Evolutionary conservation across 1,139 yeast species (phyloP).

Genomic region (Hansenula lynferdii): DNA sequence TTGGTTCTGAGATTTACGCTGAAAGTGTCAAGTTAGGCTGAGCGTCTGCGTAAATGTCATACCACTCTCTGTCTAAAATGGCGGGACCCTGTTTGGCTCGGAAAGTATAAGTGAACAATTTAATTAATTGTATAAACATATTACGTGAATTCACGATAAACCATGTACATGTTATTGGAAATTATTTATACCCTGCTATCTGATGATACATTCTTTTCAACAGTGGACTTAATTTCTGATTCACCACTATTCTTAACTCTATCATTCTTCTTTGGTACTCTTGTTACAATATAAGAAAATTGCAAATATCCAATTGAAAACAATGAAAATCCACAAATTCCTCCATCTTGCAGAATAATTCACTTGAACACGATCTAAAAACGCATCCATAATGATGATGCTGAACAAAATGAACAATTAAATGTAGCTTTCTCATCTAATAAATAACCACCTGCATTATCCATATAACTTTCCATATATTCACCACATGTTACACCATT

Average conservation of each 20-base stretch:
- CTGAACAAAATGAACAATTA: slow-evolving; percentile 49
- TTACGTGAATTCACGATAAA: too few species aligned
- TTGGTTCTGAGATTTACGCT: too few species aligned
- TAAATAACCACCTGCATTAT: slow-evolving; percentile 52
- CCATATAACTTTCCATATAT: slow-evolving; percentile 43
- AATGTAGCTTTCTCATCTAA: slow-evolving; percentile 36
- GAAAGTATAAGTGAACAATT: too few species aligned
- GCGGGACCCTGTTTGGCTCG: too few species aligned
- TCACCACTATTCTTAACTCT: slow-evolving; percentile 14
- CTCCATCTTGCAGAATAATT: slow-evolving; percentile 53
- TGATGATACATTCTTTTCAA: slow-evolving; percentile 1
- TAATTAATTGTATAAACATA: too few species aligned
- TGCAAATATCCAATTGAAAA: slow-evolving; percentile 47
- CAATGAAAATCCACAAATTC: slow-evolving; percentile 53
- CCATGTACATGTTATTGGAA: too few species aligned
- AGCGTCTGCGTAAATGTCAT: too few species aligned
- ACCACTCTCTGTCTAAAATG: too few species aligned
- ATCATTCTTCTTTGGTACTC: slow-evolving; percentile 54
- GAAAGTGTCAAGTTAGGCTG: too few species aligned
- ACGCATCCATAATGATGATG: slow-evolving; percentile 46
- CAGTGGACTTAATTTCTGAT: neutral
- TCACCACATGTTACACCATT: slow-evolving; percentile 45
- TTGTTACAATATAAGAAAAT: slow-evolving; percentile 64
- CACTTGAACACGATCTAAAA: slow-evolving; percentile 38
- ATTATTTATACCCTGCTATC: neutral